A percentile compares a stretch with the other conserved stretches of the same genome.
These are phyloP conservation scores for Heliocybe sulcata DNA, from an alignment of 1,284 basidiomycete genomes.

Conservation along the genomic window DNA sequence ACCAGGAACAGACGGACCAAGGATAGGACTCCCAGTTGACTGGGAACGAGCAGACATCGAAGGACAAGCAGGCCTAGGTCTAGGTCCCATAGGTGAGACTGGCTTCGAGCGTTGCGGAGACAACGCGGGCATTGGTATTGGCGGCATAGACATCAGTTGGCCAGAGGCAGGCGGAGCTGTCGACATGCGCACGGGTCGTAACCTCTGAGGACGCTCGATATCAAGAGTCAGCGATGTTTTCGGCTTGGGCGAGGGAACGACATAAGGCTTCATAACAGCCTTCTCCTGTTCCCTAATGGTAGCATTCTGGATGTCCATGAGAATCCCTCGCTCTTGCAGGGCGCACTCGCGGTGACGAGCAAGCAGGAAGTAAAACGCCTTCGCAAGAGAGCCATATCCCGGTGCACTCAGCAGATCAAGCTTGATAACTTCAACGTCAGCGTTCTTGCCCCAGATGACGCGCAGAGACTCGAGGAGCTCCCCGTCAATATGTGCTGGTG, in stretches of 20 bases:
- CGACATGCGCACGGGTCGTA: not conserved
- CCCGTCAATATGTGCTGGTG: constrained; percentile 70
- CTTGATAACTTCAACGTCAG: constrained; percentile 48
- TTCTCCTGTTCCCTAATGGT: constrained; percentile 22
- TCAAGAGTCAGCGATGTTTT: constrained; percentile 14
- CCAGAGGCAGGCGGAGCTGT: constrained; percentile 10
- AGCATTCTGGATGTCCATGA: constrained; percentile 34
- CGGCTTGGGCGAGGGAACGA: constrained; percentile 24
- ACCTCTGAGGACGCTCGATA: constrained; percentile 5
- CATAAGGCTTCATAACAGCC: constrained; percentile 37
- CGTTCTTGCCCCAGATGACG: constrained; percentile 80
- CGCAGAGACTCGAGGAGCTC: constrained; percentile 86
- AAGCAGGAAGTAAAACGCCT: constrained; percentile 90
- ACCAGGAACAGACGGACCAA: not conserved
- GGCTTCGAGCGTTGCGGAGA: constrained; percentile 32
- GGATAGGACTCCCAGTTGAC: not conserved
- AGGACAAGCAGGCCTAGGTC: constrained; percentile 24
- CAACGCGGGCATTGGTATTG: not conserved
- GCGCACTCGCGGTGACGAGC: constrained; percentile 74
- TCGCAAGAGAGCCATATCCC: constrained; percentile 73
- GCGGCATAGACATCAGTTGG: constrained; percentile 5
- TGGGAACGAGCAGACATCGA: constrained; percentile 21
- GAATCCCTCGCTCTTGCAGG: constrained; percentile 53
- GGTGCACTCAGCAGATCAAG: constrained; percentile 57
- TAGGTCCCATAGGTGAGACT: constrained; percentile 41